Percentiles rank a stretch among this genome's conserved stretches.
phyloP scores from a whole-genome alignment of 1,139 yeast genomes.

The Yamadazyma atlantica region DNA sequence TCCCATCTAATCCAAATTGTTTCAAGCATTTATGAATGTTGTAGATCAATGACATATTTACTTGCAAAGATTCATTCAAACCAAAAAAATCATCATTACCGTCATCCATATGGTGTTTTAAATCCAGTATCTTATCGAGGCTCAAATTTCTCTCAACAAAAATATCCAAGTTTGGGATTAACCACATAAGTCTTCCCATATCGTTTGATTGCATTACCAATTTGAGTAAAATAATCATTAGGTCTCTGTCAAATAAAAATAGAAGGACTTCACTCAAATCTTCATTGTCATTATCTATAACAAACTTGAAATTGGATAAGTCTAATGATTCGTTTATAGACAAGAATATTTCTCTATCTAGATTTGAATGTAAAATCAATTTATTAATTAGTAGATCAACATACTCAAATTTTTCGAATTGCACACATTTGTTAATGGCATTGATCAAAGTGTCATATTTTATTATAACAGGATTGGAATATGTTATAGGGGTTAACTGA shows the following conservation, averaged over 20 bases:
- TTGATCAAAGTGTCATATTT: conserved; percentile 20
- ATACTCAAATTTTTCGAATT: conserved; percentile 25
- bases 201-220: conserved; percentile 31
- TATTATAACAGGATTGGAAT: conserved; percentile 18
- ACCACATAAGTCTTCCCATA: conserved; percentile 40
- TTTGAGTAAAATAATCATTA: conserved; percentile 26
- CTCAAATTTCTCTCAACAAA: conserved; percentile 16
- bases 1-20: conserved; percentile 27
- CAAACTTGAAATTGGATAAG: conserved; percentile 7
- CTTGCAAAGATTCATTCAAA: conserved; percentile 3
- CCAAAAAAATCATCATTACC: not conserved
- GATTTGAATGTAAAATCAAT: conserved; percentile 29
- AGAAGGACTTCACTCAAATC: conserved; percentile 5
- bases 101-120: not conserved
- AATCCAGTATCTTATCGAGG: not conserved
- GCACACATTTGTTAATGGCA: conserved; percentile 33
- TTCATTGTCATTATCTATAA: conserved; percentile 10
- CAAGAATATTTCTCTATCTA: conserved; percentile 12
- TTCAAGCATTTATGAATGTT: conserved; percentile 18
- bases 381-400: conserved; percentile 38
- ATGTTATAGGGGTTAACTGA: conserved; percentile 12
- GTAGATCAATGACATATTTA: conserved; percentile 10
- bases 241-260: conserved; percentile 24
- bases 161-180: conserved; percentile 37
- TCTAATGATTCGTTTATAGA: conserved; percentile 12